These are phyloP conservation scores for Skeletonema menzelii DNA, from an alignment of 108 stramenopile species.

Conservation along the genomic window DNA sequence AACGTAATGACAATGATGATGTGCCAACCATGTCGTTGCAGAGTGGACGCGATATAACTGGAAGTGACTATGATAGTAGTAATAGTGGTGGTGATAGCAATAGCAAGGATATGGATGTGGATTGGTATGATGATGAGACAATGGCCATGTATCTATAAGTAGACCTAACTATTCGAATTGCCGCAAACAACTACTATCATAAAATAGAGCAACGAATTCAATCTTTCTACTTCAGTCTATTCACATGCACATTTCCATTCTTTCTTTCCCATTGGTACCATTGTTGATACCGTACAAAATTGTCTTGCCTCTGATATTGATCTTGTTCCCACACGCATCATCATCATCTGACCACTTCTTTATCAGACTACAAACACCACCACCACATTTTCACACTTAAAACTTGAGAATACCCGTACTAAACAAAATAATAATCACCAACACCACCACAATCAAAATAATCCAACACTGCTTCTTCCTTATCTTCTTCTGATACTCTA, in stretches of 20 bases:
- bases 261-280: neutral
- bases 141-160: slow-evolving; percentile 74
- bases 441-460: slow-evolving; percentile 56
- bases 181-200: neutral
- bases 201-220: neutral
- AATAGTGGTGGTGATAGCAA: neutral
- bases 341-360: neutral
- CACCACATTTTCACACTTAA: neutral
- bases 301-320: neutral
- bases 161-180: neutral
- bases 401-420: slow-evolving; percentile 35
- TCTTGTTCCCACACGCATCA: neutral
- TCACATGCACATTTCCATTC: neutral
- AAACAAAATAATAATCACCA: slow-evolving; percentile 56
- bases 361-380: neutral
- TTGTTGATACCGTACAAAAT: neutral
- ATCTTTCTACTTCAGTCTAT: neutral
- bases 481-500: slow-evolving; percentile 88
- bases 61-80: neutral
- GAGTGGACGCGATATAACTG: neutral
- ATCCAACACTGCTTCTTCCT: slow-evolving; percentile 94
- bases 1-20: no score
- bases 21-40: neutral
- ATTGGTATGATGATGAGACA: slow-evolving; percentile 78
- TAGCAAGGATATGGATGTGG: slow-evolving; percentile 12